Conservation (phyloP, 441 rosid species). For the Adansonia grandidieri region DNA sequence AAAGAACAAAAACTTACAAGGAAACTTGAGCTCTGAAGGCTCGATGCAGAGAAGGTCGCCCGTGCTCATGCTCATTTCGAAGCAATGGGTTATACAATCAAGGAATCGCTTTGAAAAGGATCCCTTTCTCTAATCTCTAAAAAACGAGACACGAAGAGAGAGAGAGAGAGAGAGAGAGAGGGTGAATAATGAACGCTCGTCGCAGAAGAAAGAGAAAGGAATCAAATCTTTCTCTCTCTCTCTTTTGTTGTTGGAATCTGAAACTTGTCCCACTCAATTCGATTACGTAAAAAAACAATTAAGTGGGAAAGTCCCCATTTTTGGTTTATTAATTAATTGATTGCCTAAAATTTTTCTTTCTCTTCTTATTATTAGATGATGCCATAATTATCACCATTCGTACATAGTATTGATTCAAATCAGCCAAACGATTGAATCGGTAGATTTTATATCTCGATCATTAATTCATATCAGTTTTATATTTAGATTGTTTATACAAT, state of each 20-base stretch:
- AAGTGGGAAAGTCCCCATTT: background rate
- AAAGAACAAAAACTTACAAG: slow-evolving; percentile 41
- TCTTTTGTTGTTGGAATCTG: background rate
- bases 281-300: too few relatives aligned
- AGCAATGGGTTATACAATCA: slow-evolving; percentile 11
- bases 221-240: background rate
- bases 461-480: background rate
- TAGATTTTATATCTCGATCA: background rate
- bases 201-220: background rate
- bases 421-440: background rate
- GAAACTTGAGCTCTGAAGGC: slow-evolving; percentile 70
- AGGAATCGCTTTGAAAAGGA: slow-evolving; percentile 16
- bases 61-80: slow-evolving; percentile 45
- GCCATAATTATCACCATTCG: background rate
- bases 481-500: background rate
- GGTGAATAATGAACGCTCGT: background rate
- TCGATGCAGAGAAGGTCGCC: slow-evolving; percentile 72
- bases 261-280: background rate
- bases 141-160: background rate
- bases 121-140: background rate
- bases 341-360: background rate
- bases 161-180: background rate
- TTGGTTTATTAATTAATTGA: slow-evolving; percentile 1
- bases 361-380: slow-evolving; percentile 3
- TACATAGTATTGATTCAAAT: background rate